phyloP scores from a whole-genome alignment of 495 filamentous ascomycete species.

The Penicillium daleae region DNA sequence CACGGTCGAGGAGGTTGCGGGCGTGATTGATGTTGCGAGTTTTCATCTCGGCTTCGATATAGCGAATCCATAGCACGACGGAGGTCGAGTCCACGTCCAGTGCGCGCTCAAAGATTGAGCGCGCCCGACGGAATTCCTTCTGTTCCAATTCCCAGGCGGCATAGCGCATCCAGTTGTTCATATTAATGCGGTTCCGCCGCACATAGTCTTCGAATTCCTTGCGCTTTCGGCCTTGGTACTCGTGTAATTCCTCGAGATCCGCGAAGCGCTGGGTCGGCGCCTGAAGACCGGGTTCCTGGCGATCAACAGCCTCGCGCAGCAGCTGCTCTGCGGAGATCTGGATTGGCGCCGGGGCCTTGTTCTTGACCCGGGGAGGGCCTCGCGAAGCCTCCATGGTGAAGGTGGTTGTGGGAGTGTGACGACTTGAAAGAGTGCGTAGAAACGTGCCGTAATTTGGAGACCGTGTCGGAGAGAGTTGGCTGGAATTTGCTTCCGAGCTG shows the following conservation, averaged over 20 bases:
- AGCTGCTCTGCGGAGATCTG: slow-evolving; percentile 98
- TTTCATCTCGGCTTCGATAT: slow-evolving; percentile 97
- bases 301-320: slow-evolving; percentile 95
- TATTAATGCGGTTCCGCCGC: slow-evolving; percentile 88
- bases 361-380: slow-evolving; percentile 94
- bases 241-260: slow-evolving; percentile 96
- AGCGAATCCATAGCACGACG: slow-evolving; percentile 83
- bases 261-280: slow-evolving; percentile 93
- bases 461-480: not conserved
- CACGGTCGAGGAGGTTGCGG: slow-evolving; percentile 89
- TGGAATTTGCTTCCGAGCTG: slow-evolving; percentile 9
- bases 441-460: not conserved
- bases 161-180: slow-evolving; percentile 99
- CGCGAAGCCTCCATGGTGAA: slow-evolving; percentile 85
- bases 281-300: slow-evolving; percentile 86
- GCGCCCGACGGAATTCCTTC: slow-evolving; percentile 94
- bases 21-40: slow-evolving; percentile 97
- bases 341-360: slow-evolving; percentile 87
- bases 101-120: slow-evolving; percentile 95
- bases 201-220: slow-evolving; percentile 99
- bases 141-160: slow-evolving; percentile 97
- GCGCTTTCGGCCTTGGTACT: slow-evolving; percentile 92
- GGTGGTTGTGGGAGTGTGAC: slow-evolving; percentile 2
- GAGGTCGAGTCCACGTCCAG: slow-evolving; percentile 88
- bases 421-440: not conserved